A percentile compares a stretch with the other conserved stretches of the same genome.
Conservation (phyloP, 305 asterid genomes). For the Euphrasia arctica region DNA sequence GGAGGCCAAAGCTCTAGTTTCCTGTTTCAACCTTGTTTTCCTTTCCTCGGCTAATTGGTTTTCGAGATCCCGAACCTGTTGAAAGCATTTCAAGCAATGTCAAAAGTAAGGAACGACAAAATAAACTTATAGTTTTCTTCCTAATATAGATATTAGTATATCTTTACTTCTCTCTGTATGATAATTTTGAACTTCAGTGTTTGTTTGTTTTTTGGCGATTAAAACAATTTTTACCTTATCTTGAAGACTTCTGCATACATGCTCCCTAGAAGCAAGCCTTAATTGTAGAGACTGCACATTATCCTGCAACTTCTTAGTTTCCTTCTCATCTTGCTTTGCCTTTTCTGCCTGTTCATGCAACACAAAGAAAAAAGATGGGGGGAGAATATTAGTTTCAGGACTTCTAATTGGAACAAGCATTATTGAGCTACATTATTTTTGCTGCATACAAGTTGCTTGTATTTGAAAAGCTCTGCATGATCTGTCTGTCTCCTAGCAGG, state of each 20-base stretch:
- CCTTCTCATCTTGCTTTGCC: conserved; percentile 85
- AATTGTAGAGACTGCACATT: conserved; percentile 70
- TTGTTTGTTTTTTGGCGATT: neutral
- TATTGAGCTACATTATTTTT: conserved; percentile 9
- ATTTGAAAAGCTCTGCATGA: conserved; percentile 64
- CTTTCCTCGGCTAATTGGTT: conserved; percentile 79
- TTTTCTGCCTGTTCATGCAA: conserved; percentile 73
- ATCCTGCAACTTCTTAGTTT: conserved; percentile 84
- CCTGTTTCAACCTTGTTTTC: conserved; percentile 69
- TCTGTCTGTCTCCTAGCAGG: conserved; percentile 86
- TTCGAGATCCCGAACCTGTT: conserved; percentile 89
- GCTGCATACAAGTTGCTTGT: conserved; percentile 77
- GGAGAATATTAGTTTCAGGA: conserved; percentile 18
- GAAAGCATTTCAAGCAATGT: conserved; percentile 18
- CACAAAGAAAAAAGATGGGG: conserved; percentile 2
- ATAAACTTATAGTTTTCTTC: conserved; percentile 5
- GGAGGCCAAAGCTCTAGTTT: conserved; percentile 61
- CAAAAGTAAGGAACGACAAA: conserved; percentile 5
- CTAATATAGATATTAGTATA: neutral
- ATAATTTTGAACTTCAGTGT: neutral
- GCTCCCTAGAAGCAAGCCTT: conserved; percentile 78
- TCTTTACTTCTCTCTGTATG: neutral
- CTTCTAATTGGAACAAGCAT: conserved; percentile 2
- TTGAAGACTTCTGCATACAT: conserved; percentile 69
- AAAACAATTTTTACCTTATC: conserved; percentile 54